Percentiles rank a stretch among this genome's conserved stretches.
These are phyloP conservation scores for Peniophora sp. DNA, from an alignment of 1,284 basidiomycete genomes.

Conservation along the genomic window DNA sequence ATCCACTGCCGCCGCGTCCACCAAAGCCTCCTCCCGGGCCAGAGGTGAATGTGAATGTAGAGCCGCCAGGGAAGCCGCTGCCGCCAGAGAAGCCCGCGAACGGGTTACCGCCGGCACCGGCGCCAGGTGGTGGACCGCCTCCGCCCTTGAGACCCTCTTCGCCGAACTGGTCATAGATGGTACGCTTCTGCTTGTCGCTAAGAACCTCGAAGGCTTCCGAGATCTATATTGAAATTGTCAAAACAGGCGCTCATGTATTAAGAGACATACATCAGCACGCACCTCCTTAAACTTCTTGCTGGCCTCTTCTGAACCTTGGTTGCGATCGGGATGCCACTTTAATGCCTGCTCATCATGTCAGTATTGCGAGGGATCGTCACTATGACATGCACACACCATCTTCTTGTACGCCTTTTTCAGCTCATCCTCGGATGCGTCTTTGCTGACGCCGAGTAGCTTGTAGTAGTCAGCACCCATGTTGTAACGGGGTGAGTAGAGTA, in stretches of 20 bases:
- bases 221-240: conserved; percentile 39
- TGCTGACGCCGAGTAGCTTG: conserved; percentile 68
- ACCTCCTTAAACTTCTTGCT: conserved; percentile 93
- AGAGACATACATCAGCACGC: background rate
- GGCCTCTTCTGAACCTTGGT: conserved; percentile 76
- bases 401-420: conserved; percentile 52
- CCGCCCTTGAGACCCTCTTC: conserved; percentile 90
- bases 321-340: conserved; percentile 72
- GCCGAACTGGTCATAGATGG: conserved; percentile 92
- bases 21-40: conserved; percentile 33
- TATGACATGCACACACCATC: conserved; percentile 23
- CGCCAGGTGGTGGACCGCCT: conserved; percentile 32
- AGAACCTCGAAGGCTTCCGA: conserved; percentile 97
- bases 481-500: conserved; percentile 1
- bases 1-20: conserved; percentile 36
- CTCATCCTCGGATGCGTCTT: conserved; percentile 61
- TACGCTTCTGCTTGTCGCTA: conserved; percentile 87
- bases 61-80: conserved; percentile 40
- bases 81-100: conserved; percentile 35
- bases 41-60: conserved; percentile 56
- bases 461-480: conserved; percentile 79
- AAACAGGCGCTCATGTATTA: background rate
- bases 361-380: background rate
- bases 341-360: conserved; percentile 32
- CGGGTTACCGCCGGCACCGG: conserved; percentile 26